These are phyloP conservation scores for Talaromyces proteolyticus DNA, from an alignment of 495 filamentous ascomycete genomes.

Conservation along the genomic window DNA sequence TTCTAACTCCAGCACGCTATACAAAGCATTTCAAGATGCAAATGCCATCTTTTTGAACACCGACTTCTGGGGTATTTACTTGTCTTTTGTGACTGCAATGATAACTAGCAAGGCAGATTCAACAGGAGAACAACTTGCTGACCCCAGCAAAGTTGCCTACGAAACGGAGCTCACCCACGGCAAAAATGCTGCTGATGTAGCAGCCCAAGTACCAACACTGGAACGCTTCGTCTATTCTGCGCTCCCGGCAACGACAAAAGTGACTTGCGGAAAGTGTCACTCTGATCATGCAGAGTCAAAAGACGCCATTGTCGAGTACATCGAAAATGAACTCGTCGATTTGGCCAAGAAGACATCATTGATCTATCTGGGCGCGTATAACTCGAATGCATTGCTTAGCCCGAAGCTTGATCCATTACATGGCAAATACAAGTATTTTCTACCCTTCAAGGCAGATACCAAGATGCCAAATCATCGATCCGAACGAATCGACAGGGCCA, in stretches of 20 bases:
- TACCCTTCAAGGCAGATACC: constrained; percentile 15
- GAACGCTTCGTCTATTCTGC: constrained; percentile 41
- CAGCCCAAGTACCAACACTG: constrained; percentile 34
- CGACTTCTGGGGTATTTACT: constrained; percentile 39
- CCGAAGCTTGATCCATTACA: constrained; percentile 18
- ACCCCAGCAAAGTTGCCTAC: constrained; percentile 35
- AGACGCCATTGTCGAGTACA: constrained; percentile 28
- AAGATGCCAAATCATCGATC: constrained; percentile 33
- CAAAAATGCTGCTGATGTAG: constrained; percentile 43
- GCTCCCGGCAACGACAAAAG: constrained; percentile 21
- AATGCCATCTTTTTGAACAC: constrained; percentile 48
- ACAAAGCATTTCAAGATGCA: constrained; percentile 37
- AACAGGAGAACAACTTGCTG: constrained; percentile 10
- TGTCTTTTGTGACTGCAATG: not conserved
- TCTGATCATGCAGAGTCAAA: constrained; percentile 36
- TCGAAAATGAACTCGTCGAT: constrained; percentile 17
- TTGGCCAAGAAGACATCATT: constrained; percentile 22
- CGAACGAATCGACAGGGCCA: constrained; percentile 23
- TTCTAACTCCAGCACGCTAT: constrained; percentile 32
- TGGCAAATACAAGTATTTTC: constrained; percentile 19
- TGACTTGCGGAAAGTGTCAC: constrained; percentile 30
- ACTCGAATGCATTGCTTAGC: constrained; percentile 23
- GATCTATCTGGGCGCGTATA: constrained; percentile 27
- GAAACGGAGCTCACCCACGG: constrained; percentile 41
- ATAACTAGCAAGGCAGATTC: not conserved